Percentiles rank a stretch among this genome's conserved stretches.
phyloP scores from a whole-genome alignment of 2,329 filamentous ascomycete genomes.

The Fusarium sp. region DNA sequence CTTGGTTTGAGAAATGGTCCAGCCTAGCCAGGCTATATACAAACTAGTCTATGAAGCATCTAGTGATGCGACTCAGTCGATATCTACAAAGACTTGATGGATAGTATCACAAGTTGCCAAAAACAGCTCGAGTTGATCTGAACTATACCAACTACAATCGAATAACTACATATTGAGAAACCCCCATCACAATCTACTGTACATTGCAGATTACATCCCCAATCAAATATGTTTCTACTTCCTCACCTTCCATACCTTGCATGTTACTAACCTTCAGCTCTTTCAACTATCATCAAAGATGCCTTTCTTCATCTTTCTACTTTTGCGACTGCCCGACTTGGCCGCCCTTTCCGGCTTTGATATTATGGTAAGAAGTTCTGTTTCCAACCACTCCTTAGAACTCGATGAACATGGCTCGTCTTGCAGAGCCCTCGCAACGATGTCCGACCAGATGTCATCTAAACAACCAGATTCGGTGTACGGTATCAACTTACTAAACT shows the following conservation, averaged over 20 bases:
- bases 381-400: constrained; percentile 7
- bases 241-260: neutral
- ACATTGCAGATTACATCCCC: neutral
- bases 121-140: neutral
- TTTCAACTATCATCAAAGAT: neutral
- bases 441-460: neutral
- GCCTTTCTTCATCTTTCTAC: neutral
- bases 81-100: neutral
- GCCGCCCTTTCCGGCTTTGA: neutral
- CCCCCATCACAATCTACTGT: neutral
- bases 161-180: neutral
- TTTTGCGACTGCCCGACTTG: neutral
- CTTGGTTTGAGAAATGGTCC: neutral
- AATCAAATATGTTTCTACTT: neutral
- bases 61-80: neutral
- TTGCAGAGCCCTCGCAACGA: neutral
- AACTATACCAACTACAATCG: neutral
- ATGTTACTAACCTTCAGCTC: neutral
- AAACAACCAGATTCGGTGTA: neutral
- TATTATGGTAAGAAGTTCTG: neutral
- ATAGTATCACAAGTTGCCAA: neutral
- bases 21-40: neutral
- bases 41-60: neutral
- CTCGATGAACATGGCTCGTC: neutral
- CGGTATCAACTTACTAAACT: neutral